Evolutionary conservation across 225 moss, liverwort and hornwort species (phyloP).

Genomic region (Asterella californica): DNA sequence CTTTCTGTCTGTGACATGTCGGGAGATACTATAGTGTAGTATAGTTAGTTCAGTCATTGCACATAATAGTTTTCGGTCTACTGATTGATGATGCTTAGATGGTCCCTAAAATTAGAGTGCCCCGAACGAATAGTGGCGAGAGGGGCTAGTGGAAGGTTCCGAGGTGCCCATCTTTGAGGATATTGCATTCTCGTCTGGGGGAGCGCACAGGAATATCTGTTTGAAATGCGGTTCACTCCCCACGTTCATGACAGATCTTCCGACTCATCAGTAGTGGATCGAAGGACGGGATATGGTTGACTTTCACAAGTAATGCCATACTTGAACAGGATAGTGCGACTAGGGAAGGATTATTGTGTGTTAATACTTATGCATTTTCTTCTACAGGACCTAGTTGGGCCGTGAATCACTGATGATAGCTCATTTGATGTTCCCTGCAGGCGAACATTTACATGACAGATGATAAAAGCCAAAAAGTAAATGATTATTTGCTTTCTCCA

Average conservation of each 20-base stretch:
- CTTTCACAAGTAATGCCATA: background rate
- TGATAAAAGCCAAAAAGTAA: too few relatives aligned
- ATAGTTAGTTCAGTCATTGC: background rate
- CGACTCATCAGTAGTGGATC: background rate
- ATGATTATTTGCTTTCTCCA: too few relatives aligned
- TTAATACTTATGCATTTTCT: background rate
- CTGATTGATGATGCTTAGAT: slow-evolving; percentile 1
- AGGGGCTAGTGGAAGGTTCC: background rate
- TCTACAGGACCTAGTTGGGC: background rate
- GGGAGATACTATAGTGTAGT: slow-evolving; percentile 1
- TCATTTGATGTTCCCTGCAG: too few relatives aligned
- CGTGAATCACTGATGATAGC: background rate
- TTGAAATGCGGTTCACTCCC: background rate
- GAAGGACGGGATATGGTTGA: background rate
- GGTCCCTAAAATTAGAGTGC: background rate
- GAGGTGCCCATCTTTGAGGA: background rate
- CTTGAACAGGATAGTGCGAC: background rate
- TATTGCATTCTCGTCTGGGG: background rate
- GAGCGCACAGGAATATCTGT: background rate
- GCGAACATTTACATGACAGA: too few relatives aligned
- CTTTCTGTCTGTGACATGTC: slow-evolving; percentile 43
- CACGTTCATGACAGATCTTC: background rate
- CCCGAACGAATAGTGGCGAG: background rate
- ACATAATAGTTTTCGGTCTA: background rate
- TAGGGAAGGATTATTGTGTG: too few relatives aligned